Evolutionary conservation across 2,329 filamentous ascomycete species (phyloP).

Genomic region (Penicillium sp.): DNA sequence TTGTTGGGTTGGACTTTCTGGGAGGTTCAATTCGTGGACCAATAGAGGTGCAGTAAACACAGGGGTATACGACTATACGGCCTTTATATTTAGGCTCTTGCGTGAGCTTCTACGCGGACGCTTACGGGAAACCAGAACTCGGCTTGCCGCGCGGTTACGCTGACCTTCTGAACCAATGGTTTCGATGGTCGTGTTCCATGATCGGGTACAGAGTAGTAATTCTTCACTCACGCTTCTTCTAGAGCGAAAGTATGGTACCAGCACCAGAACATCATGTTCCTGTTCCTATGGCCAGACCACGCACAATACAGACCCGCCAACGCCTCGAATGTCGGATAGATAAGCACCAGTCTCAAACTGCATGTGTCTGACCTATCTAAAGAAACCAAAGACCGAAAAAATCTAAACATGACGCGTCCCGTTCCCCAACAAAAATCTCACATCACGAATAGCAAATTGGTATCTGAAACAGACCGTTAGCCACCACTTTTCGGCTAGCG

Average conservation of each 20-base stretch:
- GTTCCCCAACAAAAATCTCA: conserved; percentile 38
- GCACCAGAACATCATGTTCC: neutral
- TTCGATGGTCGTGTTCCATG: neutral
- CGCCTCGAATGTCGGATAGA: neutral
- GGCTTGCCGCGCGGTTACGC: neutral
- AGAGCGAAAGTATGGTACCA: neutral
- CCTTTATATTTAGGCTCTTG: neutral
- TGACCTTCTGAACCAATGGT: too few species aligned
- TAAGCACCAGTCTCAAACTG: neutral
- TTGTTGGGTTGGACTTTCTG: neutral
- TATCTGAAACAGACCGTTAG: conserved; percentile 53
- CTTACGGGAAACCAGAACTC: neutral
- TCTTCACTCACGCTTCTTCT: neutral
- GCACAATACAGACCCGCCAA: neutral
- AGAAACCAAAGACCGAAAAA: neutral
- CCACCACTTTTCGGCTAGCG: neutral
- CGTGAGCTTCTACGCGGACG: neutral
- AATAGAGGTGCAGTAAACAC: neutral
- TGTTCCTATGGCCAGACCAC: neutral
- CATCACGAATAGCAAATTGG: conserved; percentile 70
- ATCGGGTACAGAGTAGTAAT: neutral
- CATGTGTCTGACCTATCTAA: neutral
- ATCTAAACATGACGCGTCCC: neutral
- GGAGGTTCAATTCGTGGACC: neutral
- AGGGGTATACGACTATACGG: neutral